Percentiles rank a stretch among this genome's conserved stretches.
These are phyloP conservation scores for Thinopyrum elongatum DNA, from an alignment of 176 grass and related monocot species.

Conservation along the genomic window DNA sequence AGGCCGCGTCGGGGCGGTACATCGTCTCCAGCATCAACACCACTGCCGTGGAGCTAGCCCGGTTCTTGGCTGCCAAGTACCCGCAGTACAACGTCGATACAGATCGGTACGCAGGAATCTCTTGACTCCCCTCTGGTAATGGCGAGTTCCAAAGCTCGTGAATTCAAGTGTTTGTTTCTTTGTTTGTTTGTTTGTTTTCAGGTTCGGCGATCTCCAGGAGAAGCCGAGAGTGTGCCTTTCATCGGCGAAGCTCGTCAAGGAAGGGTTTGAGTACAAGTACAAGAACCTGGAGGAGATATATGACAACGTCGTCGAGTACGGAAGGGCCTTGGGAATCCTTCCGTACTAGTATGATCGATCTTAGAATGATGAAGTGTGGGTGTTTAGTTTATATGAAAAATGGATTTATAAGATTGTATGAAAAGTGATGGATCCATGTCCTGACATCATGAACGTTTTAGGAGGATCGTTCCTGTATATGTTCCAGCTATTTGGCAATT, in stretches of 20 bases:
- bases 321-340: neutral
- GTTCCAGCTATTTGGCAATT: no score
- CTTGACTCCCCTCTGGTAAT: neutral
- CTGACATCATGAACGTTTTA: no score
- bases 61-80: slow-evolving; percentile 44
- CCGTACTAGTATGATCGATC: neutral
- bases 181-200: neutral
- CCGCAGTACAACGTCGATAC: slow-evolving; percentile 54
- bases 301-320: neutral
- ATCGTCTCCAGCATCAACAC: slow-evolving; percentile 61
- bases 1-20: slow-evolving; percentile 43
- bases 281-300: neutral
- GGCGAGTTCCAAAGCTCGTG: neutral
- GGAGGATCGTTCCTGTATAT: no score
- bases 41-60: slow-evolving; percentile 30
- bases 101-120: neutral
- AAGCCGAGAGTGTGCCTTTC: neutral
- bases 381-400: neutral
- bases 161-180: neutral
- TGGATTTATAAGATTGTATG: no score
- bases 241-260: slow-evolving; percentile 12
- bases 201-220: neutral
- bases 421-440: no score
- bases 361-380: neutral
- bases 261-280: neutral